These are phyloP conservation scores for Coemansia sp. DNA, from an alignment of 192 early-diverging fungal genomes.

Conservation along the genomic window DNA sequence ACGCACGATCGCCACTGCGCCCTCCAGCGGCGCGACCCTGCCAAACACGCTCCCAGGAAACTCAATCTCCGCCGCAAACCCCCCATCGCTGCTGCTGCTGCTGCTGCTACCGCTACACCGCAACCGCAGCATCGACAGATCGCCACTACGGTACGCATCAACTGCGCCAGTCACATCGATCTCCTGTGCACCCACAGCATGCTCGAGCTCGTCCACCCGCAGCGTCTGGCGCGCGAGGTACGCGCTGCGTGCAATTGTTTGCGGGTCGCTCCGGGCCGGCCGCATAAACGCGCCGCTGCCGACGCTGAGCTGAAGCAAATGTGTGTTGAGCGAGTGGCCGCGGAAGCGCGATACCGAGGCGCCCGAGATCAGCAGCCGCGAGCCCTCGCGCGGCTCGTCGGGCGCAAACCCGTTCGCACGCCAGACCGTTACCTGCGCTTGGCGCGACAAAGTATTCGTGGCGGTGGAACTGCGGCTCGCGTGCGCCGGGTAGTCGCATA, in stretches of 20 bases:
- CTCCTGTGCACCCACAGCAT: no score
- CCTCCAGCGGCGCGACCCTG: no score
- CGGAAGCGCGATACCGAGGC: slow-evolving; percentile 5
- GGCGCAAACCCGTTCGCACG: slow-evolving; percentile 19
- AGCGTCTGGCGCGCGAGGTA: slow-evolving; percentile 22
- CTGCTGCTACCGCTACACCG: no score
- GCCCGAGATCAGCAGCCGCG: slow-evolving; percentile 27
- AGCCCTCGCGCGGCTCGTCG: slow-evolving; percentile 27
- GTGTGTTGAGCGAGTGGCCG: background rate
- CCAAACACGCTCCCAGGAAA: no score
- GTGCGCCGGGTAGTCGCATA: slow-evolving; percentile 48
- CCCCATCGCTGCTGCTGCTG: no score
- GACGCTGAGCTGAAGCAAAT: slow-evolving; percentile 30
- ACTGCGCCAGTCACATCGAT: no score
- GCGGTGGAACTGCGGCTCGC: slow-evolving; percentile 3
- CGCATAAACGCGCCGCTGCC: slow-evolving; percentile 8
- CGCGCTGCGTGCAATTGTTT: slow-evolving; percentile 16
- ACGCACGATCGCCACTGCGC: no score
- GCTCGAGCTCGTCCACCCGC: slow-evolving; percentile 27
- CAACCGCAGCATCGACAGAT: no score
- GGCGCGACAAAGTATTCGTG: background rate
- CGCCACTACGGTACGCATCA: no score
- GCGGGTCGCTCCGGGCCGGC: slow-evolving; percentile 15
- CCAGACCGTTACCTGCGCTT: slow-evolving; percentile 41
- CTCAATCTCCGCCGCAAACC: no score